A percentile compares a stretch with the other conserved stretches of the same genome.
phyloP scores from a whole-genome alignment of 2,329 filamentous ascomycete genomes.

The Metarhizium album region DNA sequence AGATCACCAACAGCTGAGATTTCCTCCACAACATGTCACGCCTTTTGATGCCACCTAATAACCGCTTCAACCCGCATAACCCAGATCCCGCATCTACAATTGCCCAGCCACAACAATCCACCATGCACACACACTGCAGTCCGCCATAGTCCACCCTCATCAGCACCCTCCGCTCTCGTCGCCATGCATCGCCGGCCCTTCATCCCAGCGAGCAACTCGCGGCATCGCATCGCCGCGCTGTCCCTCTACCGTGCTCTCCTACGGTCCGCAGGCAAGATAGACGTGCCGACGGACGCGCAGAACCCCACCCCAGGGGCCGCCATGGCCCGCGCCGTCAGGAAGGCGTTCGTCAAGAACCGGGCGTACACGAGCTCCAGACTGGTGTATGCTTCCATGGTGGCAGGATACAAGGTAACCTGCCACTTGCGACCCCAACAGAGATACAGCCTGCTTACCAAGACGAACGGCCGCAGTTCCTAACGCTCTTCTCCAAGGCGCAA shows the following conservation, averaged over 20 bases:
- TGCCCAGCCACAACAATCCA: neutral
- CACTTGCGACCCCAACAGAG: neutral
- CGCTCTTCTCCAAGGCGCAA: constrained; percentile 28
- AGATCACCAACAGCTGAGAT: neutral
- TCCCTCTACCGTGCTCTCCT: constrained; percentile 65
- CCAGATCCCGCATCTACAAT: neutral
- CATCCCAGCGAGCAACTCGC: constrained; percentile 37
- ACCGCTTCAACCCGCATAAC: no score
- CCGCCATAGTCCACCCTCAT: neutral
- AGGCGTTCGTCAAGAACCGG: constrained; percentile 51
- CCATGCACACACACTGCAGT: neutral
- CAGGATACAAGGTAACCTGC: constrained; percentile 52
- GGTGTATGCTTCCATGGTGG: constrained; percentile 49
- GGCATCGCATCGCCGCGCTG: constrained; percentile 47
- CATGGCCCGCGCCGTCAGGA: constrained; percentile 41
- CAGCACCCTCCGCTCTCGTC: neutral
- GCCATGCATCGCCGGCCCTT: constrained; percentile 24
- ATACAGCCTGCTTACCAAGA: neutral
- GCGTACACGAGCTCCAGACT: constrained; percentile 47
- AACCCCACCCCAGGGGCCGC: constrained; percentile 10
- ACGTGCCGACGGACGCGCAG: constrained; percentile 35
- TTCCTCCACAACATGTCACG: neutral
- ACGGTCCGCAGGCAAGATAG: constrained; percentile 41
- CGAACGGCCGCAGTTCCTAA: constrained; percentile 23
- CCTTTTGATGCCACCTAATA: neutral